These are phyloP conservation scores for Wickerhamomyces ciferrii DNA, from an alignment of 805 yeast species.

Conservation along the genomic window DNA sequence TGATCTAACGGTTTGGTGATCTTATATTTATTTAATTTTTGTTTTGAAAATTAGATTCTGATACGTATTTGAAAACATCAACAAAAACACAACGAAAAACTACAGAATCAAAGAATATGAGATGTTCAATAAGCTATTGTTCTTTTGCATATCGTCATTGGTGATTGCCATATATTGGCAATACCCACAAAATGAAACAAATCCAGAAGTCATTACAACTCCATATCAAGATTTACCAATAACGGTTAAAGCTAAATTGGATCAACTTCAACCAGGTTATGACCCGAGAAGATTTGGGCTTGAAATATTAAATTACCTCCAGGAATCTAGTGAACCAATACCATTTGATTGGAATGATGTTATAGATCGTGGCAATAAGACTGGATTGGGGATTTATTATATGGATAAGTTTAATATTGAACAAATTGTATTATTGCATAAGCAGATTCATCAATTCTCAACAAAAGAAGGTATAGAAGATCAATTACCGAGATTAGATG, in stretches of 20 bases:
- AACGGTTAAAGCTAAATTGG: neutral
- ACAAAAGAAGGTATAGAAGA: neutral
- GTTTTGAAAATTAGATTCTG: too few relatives aligned
- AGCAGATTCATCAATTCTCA: conserved; percentile 2
- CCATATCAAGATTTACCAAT: neutral
- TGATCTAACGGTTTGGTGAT: too few relatives aligned
- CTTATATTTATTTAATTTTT: too few relatives aligned
- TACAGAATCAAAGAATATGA: neutral
- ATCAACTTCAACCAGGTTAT: neutral
- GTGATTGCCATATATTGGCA: neutral
- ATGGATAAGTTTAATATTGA: conserved; percentile 6
- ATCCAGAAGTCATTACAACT: neutral
- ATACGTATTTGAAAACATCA: neutral
- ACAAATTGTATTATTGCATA: conserved; percentile 13
- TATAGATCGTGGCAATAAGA: conserved; percentile 10
- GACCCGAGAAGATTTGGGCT: conserved; percentile 9
- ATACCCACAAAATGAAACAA: neutral
- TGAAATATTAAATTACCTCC: conserved; percentile 1
- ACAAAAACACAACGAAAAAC: neutral
- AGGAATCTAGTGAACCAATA: neutral
- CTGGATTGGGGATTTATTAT: conserved; percentile 12
- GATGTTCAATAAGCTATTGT: neutral
- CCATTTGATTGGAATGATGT: conserved; percentile 15
- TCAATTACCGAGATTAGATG: neutral
- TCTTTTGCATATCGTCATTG: neutral